Conservation (phyloP, 768 basidiomycete species). For the Chlorophyllum brunneum region DNA sequence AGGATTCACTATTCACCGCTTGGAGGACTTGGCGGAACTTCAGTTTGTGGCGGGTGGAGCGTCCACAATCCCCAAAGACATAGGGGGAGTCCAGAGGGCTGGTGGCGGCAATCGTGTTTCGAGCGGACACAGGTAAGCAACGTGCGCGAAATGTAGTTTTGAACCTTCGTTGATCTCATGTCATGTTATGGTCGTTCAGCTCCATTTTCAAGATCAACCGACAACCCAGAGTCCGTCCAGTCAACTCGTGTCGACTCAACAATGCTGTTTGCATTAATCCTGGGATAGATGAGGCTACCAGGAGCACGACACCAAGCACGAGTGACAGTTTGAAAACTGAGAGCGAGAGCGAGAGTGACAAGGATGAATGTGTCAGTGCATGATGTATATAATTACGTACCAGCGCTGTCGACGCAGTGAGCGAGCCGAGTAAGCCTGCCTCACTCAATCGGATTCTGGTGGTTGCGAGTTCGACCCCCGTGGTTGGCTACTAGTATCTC, state of each 20-base stretch:
- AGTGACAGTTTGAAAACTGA: neutral
- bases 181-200: neutral
- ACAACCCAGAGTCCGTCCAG: neutral
- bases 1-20: neutral
- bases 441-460: slow-evolving; percentile 67
- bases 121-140: neutral
- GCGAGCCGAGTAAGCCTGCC: slow-evolving; percentile 45
- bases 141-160: neutral
- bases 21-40: neutral
- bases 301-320: neutral
- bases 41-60: neutral
- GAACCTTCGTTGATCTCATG: neutral
- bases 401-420: no score
- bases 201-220: neutral
- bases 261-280: neutral
- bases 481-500: slow-evolving; percentile 54
- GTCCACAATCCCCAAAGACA: neutral
- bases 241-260: neutral
- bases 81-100: neutral
- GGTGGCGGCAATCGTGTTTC: neutral
- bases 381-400: neutral
- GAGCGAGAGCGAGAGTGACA: neutral
- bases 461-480: slow-evolving; percentile 85
- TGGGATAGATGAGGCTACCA: neutral
- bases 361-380: neutral